phyloP scores from a whole-genome alignment of 2,329 filamentous ascomycete genomes.

The Penicillium brevicompactum region DNA sequence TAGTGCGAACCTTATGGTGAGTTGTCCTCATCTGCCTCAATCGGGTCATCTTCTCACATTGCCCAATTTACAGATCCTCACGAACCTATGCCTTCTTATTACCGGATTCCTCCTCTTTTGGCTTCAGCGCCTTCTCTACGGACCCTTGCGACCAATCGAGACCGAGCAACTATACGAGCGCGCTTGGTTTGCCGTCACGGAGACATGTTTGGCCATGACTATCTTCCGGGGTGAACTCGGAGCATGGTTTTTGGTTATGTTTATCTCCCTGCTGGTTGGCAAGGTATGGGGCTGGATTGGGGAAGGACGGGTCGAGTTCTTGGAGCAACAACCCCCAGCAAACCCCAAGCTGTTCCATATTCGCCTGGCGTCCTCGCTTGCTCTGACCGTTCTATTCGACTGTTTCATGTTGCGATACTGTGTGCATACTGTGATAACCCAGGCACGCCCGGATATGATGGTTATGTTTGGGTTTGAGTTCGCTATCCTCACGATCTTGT shows the following conservation, averaged over 20 bases:
- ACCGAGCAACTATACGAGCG: slow-evolving; percentile 97
- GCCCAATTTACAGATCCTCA: slow-evolving; percentile 67
- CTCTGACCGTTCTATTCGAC: slow-evolving; percentile 79
- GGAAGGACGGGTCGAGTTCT: slow-evolving; percentile 86
- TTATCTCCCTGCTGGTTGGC: slow-evolving; percentile 84
- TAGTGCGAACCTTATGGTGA: slow-evolving; percentile 89
- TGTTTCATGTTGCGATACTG: slow-evolving; percentile 78
- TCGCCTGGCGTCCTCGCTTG: slow-evolving; percentile 75
- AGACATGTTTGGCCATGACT: slow-evolving; percentile 96
- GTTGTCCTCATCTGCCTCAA: slow-evolving; percentile 30
- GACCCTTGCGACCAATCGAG: slow-evolving; percentile 86
- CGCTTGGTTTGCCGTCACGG: slow-evolving; percentile 96
- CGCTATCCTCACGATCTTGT: slow-evolving; percentile 79
- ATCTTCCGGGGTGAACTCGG: slow-evolving; percentile 96
- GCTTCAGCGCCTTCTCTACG: slow-evolving; percentile 87
- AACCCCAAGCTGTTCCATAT: slow-evolving; percentile 88
- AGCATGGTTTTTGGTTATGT: slow-evolving; percentile 95
- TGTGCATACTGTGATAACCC: slow-evolving; percentile 77
- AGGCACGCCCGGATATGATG: slow-evolving; percentile 97
- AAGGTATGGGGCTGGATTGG: slow-evolving; percentile 99
- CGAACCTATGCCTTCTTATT: slow-evolving; percentile 83
- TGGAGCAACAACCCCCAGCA: slow-evolving; percentile 91
- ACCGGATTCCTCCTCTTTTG: slow-evolving; percentile 81
- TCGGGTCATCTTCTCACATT: not conserved
- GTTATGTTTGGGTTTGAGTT: slow-evolving; percentile 99